Evolutionary conservation across 1,284 basidiomycete genomes (phyloP).

Genomic region (Xanthoconium separans): DNA sequence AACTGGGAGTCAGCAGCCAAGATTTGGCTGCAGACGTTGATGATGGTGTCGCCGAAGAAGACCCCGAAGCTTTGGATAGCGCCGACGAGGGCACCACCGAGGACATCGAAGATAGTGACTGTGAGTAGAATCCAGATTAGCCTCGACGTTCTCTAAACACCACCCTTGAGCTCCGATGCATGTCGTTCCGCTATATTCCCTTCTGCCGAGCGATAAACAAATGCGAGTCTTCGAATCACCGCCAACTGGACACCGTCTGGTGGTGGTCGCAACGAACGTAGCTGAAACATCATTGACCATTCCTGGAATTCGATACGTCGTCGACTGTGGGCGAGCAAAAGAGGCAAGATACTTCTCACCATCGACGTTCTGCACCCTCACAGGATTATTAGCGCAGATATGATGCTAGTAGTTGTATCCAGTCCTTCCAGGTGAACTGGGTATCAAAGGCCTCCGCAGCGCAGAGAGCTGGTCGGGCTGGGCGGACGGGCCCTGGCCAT

Average conservation of each 20-base stretch:
- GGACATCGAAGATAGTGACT: conserved; percentile 59
- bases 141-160: not conserved
- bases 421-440: conserved; percentile 94
- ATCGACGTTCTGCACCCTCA: conserved; percentile 3
- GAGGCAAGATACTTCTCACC: conserved; percentile 55
- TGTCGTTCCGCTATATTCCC: conserved; percentile 93
- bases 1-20: conserved; percentile 53
- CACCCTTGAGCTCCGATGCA: conserved; percentile 69
- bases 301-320: conserved; percentile 96
- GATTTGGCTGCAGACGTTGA: conserved; percentile 60
- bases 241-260: conserved; percentile 82
- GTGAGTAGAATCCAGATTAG: conserved; percentile 39
- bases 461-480: conserved; percentile 94
- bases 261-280: conserved; percentile 97
- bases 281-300: conserved; percentile 98
- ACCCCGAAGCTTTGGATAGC: conserved; percentile 48
- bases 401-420: conserved; percentile 94
- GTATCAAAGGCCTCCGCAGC: conserved; percentile 96
- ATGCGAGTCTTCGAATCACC: conserved; percentile 95
- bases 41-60: conserved; percentile 46
- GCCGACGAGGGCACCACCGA: conserved; percentile 57
- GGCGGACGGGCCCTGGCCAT: conserved; percentile 90
- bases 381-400: conserved; percentile 78
- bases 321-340: conserved; percentile 95
- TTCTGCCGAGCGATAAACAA: conserved; percentile 95